These are phyloP conservation scores for Clathrospora elynae DNA, from an alignment of 2,329 filamentous ascomycete species.

Conservation along the genomic window DNA sequence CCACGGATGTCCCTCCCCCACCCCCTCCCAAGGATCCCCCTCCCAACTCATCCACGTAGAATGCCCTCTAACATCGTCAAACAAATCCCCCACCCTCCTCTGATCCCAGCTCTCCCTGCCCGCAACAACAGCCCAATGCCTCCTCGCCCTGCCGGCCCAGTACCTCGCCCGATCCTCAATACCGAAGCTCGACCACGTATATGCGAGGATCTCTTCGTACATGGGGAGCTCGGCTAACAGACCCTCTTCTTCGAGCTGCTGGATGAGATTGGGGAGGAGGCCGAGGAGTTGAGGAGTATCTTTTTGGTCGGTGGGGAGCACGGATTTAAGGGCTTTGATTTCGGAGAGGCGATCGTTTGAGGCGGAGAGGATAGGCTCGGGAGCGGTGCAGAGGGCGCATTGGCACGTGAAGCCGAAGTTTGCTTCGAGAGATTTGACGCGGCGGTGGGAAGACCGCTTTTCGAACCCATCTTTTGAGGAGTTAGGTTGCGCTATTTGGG, in stretches of 20 bases:
- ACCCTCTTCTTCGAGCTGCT: slow-evolving; percentile 34
- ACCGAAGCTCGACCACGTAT: slow-evolving; percentile 37
- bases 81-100: slow-evolving; percentile 28
- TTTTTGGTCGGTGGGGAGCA: slow-evolving; percentile 27
- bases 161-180: slow-evolving; percentile 33
- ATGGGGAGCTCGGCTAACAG: slow-evolving; percentile 29
- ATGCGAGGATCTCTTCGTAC: slow-evolving; percentile 44
- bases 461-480: slow-evolving; percentile 34
- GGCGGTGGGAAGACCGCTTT: slow-evolving; percentile 17
- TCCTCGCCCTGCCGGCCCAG: slow-evolving; percentile 35
- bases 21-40: slow-evolving; percentile 28
- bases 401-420: slow-evolving; percentile 41
- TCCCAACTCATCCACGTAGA: slow-evolving; percentile 36
- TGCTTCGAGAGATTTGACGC: slow-evolving; percentile 24
- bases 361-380: slow-evolving; percentile 12
- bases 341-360: slow-evolving; percentile 36
- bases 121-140: slow-evolving; percentile 33
- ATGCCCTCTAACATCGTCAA: slow-evolving; percentile 31
- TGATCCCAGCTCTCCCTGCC: slow-evolving; percentile 36
- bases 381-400: slow-evolving; percentile 37
- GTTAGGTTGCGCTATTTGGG: neutral
- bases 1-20: slow-evolving; percentile 17
- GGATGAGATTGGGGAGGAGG: slow-evolving; percentile 32
- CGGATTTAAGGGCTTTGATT: slow-evolving; percentile 33
- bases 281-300: slow-evolving; percentile 30